Evolutionary conservation across 1,284 basidiomycete species (phyloP), one percentile per base, ranked within the genome.

Genomic region (Sparassis latifolia): DNA sequence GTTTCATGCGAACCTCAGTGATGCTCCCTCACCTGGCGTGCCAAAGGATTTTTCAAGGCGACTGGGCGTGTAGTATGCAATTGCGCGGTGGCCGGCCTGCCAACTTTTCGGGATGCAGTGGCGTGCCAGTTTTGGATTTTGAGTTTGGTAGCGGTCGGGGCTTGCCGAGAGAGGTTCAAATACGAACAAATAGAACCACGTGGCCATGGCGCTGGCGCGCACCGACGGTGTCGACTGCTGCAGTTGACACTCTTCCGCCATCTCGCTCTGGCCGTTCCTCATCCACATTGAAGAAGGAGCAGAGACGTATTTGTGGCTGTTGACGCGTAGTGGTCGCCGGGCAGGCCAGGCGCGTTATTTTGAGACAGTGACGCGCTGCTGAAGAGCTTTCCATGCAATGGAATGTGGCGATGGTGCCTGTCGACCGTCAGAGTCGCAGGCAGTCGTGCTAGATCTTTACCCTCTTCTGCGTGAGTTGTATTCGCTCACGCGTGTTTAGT

Each of bases 31-130:
- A 72, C 71, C 70, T 60, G 52, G 69, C 60, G 86, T 88, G 86
- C 75, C 87, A 89, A 89, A 74, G 87, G 87, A 89, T 89, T 77
- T 89, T 89, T 89, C 82, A 89, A 89, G 87, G 86, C 84, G 73
- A 59, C 62, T 66, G 61, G 58, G 60, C 62, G 60, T 51, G 50
- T 44, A 45, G 33, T 42, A 42, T 52, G 45, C 47, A 44, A 45
- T 39, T 49, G 42, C 53, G 33, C 37, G 33, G 48, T 52, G 38
- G 20, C 28, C 33, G 44, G 42, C 43, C 27, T 47, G 28, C 50
- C 31, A 38, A 47, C 20, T 42, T 30, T 45, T 31, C 46, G 37
- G 45, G 45, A 30, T 20, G 20, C 30, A 31, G 62, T 62, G 61
- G 63, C 60, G 56, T 66, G 56, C 20, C 55, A 68, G 66, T 65